Conservation (phyloP, 129 eudicot species). For the Lactuca saligna region DNA sequence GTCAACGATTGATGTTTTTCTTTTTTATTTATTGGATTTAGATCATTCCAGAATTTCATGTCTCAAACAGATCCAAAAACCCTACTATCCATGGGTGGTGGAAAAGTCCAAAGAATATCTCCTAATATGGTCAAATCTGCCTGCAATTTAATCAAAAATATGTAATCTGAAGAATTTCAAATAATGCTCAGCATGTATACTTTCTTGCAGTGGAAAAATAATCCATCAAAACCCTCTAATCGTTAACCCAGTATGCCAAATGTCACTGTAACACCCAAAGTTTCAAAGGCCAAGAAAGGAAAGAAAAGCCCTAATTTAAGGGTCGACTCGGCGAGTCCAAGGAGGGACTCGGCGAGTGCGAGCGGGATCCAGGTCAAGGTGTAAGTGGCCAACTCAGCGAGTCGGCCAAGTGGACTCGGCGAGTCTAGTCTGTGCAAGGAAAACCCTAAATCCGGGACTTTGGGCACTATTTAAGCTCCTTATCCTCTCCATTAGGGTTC, state of each 20-base stretch:
- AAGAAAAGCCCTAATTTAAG: no score
- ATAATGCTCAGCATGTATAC: conserved; percentile 66
- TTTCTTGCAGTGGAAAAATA: conserved; percentile 58
- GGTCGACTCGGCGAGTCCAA: no score
- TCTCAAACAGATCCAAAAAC: conserved; percentile 68
- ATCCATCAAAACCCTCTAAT: conserved; percentile 22
- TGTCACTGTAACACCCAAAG: no score
- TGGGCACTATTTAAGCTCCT: no score
- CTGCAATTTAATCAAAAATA: conserved; percentile 50
- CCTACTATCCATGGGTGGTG: conserved; percentile 50
- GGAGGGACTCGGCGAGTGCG: no score
- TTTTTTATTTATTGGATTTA: conserved; percentile 2
- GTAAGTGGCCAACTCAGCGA: no score
- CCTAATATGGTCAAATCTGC: conserved; percentile 63
- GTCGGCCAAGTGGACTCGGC: no score
- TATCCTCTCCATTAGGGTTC: no score
- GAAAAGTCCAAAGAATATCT: conserved; percentile 48
- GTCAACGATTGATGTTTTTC: not conserved
- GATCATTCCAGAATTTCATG: conserved; percentile 65
- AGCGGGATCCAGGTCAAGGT: no score
- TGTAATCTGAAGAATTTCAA: conserved; percentile 80
- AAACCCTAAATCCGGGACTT: no score
- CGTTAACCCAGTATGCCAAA: conserved; percentile 55
- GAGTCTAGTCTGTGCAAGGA: no score
- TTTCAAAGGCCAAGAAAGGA: no score